Conservation (phyloP, 2,329 filamentous ascomycete species). For the Exophiala sp. region DNA sequence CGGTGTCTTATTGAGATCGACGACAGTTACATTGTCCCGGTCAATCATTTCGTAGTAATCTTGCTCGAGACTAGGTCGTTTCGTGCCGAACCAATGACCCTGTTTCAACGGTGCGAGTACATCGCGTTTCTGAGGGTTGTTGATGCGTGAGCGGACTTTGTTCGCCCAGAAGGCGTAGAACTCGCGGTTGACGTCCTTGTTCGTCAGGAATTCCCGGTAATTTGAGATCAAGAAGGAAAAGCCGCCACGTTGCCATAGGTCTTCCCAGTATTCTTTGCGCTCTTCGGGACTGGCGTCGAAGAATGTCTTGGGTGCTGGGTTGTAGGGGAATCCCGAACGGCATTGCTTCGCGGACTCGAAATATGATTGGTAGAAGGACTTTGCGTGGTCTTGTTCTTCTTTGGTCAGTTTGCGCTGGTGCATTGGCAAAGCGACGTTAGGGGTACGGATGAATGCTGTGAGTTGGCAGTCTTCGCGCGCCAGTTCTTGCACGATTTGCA, state of each 20-base stretch:
- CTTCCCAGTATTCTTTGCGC: constrained; percentile 46
- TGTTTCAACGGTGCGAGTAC: constrained; percentile 51
- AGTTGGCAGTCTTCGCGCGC: constrained; percentile 51
- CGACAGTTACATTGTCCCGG: constrained; percentile 43
- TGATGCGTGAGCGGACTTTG: constrained; percentile 50
- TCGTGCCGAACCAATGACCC: constrained; percentile 54
- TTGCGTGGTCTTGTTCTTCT: constrained; percentile 45
- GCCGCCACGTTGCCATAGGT: constrained; percentile 50
- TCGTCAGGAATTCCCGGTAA: constrained; percentile 51
- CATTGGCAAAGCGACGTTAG: constrained; percentile 63
- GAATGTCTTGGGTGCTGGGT: constrained; percentile 47
- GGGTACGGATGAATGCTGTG: constrained; percentile 58
- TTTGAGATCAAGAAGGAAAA: constrained; percentile 50
- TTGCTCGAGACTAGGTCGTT: constrained; percentile 48
- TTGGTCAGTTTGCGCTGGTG: constrained; percentile 45
- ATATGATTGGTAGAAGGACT: not conserved
- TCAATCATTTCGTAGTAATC: constrained; percentile 44
- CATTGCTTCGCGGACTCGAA: constrained; percentile 1
- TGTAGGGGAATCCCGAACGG: constrained; percentile 44
- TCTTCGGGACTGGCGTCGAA: constrained; percentile 3
- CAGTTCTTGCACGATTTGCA: constrained; percentile 62
- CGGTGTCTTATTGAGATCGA: no score
- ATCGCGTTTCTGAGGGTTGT: constrained; percentile 48
- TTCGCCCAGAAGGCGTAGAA: constrained; percentile 55
- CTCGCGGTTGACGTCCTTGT: constrained; percentile 47